Conservation (phyloP, 768 basidiomycete species). For the Russula abietina region DNA sequence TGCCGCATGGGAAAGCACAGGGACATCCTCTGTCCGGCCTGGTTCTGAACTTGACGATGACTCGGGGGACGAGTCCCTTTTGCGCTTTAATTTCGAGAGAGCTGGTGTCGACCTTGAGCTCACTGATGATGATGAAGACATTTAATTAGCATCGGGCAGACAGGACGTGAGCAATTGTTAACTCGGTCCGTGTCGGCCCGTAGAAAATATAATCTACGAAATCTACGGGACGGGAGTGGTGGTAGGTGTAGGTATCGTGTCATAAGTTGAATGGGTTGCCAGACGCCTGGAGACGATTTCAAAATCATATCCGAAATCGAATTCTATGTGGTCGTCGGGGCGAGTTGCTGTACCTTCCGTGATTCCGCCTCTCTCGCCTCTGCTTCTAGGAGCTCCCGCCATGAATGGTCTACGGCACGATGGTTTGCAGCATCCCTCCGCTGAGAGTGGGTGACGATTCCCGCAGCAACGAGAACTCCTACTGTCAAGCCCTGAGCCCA, state of each 20-base stretch:
- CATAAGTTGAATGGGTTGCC: too few species aligned
- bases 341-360: conserved; percentile 15
- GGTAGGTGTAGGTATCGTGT: too few species aligned
- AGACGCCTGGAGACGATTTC: too few species aligned
- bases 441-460: conserved; percentile 45
- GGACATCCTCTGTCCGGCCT: conserved; percentile 33
- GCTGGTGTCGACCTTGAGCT: not conserved
- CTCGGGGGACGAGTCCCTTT: conserved; percentile 16
- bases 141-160: not conserved
- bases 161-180: too few species aligned
- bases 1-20: conserved; percentile 72
- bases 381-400: conserved; percentile 25
- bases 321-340: conserved; percentile 1
- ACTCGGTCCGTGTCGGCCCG: conserved; percentile 4
- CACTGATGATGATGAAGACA: not conserved
- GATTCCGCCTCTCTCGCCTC: conserved; percentile 22
- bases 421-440: conserved; percentile 14
- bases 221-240: too few species aligned
- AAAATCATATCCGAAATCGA: too few species aligned
- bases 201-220: not conserved
- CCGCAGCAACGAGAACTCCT: conserved; percentile 64
- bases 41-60: conserved; percentile 28
- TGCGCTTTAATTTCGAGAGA: conserved; percentile 2
- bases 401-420: conserved; percentile 20
- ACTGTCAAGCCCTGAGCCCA: conserved; percentile 83